Evolutionary conservation across 2,329 filamentous ascomycete species (phyloP).

Genomic region (Calonectria hawksworthii): DNA sequence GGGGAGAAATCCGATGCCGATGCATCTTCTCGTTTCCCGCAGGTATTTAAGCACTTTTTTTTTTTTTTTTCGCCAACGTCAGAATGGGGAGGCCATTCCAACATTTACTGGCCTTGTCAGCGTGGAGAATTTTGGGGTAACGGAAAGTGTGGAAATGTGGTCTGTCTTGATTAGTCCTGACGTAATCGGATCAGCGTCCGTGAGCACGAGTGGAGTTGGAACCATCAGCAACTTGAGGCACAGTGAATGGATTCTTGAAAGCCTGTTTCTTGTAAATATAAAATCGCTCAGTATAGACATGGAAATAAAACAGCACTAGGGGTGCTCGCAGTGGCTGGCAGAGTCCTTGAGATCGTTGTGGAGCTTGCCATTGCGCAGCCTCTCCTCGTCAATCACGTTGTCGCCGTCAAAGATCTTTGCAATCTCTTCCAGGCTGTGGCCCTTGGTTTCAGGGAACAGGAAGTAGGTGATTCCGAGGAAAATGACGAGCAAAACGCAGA

Average conservation of each 20-base stretch:
- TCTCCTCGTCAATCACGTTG: slow-evolving; percentile 15
- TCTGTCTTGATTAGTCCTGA: background rate
- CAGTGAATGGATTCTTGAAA: background rate
- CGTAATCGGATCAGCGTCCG: background rate
- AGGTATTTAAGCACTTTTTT: background rate
- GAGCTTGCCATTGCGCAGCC: background rate
- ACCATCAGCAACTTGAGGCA: background rate
- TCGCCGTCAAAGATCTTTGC: slow-evolving; percentile 42
- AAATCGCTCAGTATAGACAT: background rate
- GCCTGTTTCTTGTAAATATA: background rate
- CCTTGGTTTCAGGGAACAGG: slow-evolving; percentile 52
- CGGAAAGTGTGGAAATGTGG: background rate
- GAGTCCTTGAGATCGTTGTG: slow-evolving; percentile 10
- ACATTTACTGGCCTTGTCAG: background rate
- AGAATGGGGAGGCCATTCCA: too few relatives aligned
- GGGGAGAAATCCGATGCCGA: background rate
- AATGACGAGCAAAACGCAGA: slow-evolving; percentile 42
- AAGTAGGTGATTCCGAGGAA: slow-evolving; percentile 41
- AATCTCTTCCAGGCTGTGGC: slow-evolving; percentile 42
- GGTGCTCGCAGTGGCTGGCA: slow-evolving; percentile 19
- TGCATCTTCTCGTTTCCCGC: background rate
- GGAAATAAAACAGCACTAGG: background rate
- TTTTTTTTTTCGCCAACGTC: too few relatives aligned
- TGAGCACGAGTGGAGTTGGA: background rate
- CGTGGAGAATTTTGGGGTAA: background rate